Base-by-base conservation (phyloP, 805 yeast species). In the Maudiozyma saulgeensis region DNA sequence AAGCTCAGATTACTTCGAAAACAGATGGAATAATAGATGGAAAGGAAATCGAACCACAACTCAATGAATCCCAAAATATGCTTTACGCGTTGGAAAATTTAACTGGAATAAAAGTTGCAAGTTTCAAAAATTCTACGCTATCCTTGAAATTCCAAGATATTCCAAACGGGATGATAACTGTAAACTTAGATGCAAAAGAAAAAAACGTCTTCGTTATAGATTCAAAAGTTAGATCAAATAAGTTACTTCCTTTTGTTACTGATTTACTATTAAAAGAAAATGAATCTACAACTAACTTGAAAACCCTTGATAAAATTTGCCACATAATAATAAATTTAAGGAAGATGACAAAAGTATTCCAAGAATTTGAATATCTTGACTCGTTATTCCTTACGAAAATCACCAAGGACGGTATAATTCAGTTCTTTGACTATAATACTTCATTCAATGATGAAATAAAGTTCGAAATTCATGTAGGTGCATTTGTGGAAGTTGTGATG, bases 361-460 rank as follows among this genome's bases (percentile, higher is more conserved):
- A 49, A 37, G 52, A 54, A 21, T 54, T 49, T 18, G 41, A 37
- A 7, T 43, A 56, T n/a, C 48, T 62, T 12, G 35, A 48, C 37
- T 31, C 53, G 21, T 34, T 57, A 16, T 60, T 56, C 44, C 59
- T 59, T 16, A 49, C 53, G 8, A 37, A 43, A 12, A 16, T 58
- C 2, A 31, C 51, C 5, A 45, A 41, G 2, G 37, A 26, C 41
- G 38, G 26, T 25, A 21, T 15, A 25, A 21, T 60, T 8, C 46
- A 52, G 26, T 26, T 61, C 4, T 48, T 41, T 39, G 59, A 56
- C 41, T 54, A 49, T 21, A 58, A 60, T 43, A 23, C 53, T 6
- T 46, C 38, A 6, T 38, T 53, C 5, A 52, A 54, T 16, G 48
- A 41, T 21, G 55, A 52, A 26, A 43, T 53, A 5, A 19, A 46